Conservation (phyloP, 129 eudicot species). For the Flaveria linearis region DNA sequence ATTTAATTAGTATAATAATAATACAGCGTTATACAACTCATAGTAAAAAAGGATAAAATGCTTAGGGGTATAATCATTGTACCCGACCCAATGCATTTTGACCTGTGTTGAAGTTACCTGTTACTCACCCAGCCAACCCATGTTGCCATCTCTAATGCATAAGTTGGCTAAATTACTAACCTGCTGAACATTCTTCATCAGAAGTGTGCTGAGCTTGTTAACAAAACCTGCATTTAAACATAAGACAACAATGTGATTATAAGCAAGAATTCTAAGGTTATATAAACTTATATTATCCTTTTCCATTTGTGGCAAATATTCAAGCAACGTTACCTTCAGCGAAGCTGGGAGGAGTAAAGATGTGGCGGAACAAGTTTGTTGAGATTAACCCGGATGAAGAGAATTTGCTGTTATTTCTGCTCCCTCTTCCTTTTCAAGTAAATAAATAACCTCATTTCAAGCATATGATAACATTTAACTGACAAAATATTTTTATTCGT, state of each 20-base stretch:
- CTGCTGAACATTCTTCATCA: constrained; percentile 71
- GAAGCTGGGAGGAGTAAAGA: constrained; percentile 36
- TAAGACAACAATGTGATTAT: not conserved
- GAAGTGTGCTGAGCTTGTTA: constrained; percentile 41
- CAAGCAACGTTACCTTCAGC: constrained; percentile 47
- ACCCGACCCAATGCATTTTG: not conserved
- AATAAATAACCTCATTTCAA: constrained; percentile 12
- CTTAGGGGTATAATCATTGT: not conserved
- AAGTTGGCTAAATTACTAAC: constrained; percentile 40
- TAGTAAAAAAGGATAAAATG: not conserved
- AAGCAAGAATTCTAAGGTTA: constrained; percentile 2
- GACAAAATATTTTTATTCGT: not conserved
- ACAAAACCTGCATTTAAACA: constrained; percentile 51
- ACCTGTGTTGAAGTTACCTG: not conserved
- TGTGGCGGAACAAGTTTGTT: constrained; percentile 74
- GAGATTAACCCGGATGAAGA: constrained; percentile 72
- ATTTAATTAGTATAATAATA: not conserved
- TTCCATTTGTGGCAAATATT: constrained; percentile 12
- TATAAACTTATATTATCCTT: not conserved
- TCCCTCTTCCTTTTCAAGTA: constrained; percentile 55
- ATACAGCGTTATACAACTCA: not conserved
- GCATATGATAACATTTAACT: not conserved
- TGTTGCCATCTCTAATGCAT: not conserved
- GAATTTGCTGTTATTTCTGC: constrained; percentile 75
- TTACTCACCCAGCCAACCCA: not conserved